These are phyloP conservation scores for Podospora sp. DNA, from an alignment of 495 filamentous ascomycete genomes.

Conservation along the genomic window DNA sequence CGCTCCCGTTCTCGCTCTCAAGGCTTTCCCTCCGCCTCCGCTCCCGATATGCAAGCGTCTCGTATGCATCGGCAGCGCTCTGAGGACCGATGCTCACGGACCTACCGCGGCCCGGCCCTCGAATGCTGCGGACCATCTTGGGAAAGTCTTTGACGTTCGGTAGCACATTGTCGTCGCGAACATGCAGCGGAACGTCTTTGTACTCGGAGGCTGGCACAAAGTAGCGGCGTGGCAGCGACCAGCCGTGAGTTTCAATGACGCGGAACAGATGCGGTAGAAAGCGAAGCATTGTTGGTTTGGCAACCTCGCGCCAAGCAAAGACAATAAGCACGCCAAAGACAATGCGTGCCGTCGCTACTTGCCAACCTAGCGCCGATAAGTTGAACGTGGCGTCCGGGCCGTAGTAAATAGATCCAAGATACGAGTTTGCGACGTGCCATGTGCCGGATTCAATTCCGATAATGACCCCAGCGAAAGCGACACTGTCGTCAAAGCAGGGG, in stretches of 20 bases:
- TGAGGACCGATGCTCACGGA: conserved; percentile 91
- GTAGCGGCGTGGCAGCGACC: conserved; percentile 80
- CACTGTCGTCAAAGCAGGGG: conserved; percentile 96
- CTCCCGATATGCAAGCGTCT: conserved; percentile 90
- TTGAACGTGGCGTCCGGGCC: conserved; percentile 57
- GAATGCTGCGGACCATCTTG: conserved; percentile 72
- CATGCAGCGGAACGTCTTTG: conserved; percentile 73
- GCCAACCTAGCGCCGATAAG: conserved; percentile 59
- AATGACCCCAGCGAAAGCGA: conserved; percentile 87
- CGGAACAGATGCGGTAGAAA: conserved; percentile 85
- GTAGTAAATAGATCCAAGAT: conserved; percentile 59
- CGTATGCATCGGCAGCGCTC: conserved; percentile 93
- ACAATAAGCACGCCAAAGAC: conserved; percentile 78
- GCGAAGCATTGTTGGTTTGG: conserved; percentile 79
- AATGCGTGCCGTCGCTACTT: conserved; percentile 63
- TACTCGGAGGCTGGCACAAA: conserved; percentile 92
- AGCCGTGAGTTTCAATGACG: conserved; percentile 74
- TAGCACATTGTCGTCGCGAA: conserved; percentile 83
- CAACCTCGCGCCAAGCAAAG: conserved; percentile 84
- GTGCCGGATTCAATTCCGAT: conserved; percentile 77
- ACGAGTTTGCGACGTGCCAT: conserved; percentile 73
- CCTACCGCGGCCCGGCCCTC: conserved; percentile 74
- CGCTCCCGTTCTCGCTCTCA: conserved; percentile 27
- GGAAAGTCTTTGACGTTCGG: conserved; percentile 84
- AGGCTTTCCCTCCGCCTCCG: conserved; percentile 77